Percentiles rank a stretch among this genome's conserved stretches.
Evolutionary conservation across 495 filamentous ascomycete genomes (phyloP).

Genomic region (Tuber umbilicatum): DNA sequence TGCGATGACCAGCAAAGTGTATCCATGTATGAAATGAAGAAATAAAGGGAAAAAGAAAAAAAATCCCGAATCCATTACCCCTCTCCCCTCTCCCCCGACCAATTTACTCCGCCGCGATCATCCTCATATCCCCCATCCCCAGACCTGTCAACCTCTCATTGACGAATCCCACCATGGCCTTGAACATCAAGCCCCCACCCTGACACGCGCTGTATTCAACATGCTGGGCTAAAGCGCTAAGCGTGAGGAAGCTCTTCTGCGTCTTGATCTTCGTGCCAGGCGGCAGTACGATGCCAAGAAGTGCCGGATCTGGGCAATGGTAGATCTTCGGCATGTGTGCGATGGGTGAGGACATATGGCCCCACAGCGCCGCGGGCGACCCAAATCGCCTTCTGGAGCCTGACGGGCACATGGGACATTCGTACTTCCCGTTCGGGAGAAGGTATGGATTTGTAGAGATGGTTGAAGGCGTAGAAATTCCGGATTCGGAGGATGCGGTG

Average conservation of each 20-base stretch:
- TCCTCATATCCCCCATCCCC: constrained; percentile 14
- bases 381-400: neutral
- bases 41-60: neutral
- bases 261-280: constrained; percentile 1
- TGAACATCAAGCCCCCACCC: constrained; percentile 22
- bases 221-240: constrained; percentile 30
- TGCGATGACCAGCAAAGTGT: neutral
- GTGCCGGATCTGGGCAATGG: constrained; percentile 16
- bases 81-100: neutral
- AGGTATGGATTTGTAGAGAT: constrained; percentile 3
- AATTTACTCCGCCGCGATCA: neutral
- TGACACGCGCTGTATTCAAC: constrained; percentile 27
- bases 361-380: constrained; percentile 1
- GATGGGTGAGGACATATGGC: constrained; percentile 15
- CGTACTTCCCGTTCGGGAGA: constrained; percentile 1
- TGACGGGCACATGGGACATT: constrained; percentile 20
- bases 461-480: constrained; percentile 15
- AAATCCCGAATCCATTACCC: neutral
- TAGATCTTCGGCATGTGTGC: constrained; percentile 28
- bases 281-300: neutral
- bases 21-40: neutral
- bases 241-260: constrained; percentile 17
- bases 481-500: constrained; percentile 16
- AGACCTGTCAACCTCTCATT: constrained; percentile 26
- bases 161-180: constrained; percentile 19